These are phyloP conservation scores for Prinsepia uniflora DNA, from an alignment of 306 rosid genomes.

Conservation along the genomic window DNA sequence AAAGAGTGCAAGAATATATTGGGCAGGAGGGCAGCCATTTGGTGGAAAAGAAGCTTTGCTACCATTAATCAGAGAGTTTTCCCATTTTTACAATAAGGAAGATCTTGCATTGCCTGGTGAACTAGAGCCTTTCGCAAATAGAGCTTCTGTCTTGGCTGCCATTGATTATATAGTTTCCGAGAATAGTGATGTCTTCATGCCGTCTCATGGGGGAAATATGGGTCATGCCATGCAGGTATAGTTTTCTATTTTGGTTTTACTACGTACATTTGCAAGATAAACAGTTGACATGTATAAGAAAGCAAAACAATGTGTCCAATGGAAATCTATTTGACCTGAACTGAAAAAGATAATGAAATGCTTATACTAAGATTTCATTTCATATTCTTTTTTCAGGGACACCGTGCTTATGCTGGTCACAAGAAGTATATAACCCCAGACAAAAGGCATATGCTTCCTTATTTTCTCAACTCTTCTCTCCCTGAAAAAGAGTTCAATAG, in stretches of 20 bases:
- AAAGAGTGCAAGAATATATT: slow-evolving; percentile 59
- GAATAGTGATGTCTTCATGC: slow-evolving; percentile 94
- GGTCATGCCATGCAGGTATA: slow-evolving; percentile 92
- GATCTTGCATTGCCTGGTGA: slow-evolving; percentile 77
- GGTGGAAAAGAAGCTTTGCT: slow-evolving; percentile 87
- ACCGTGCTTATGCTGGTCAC: slow-evolving; percentile 83
- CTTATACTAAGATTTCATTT: not conserved
- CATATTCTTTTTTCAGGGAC: slow-evolving; percentile 53
- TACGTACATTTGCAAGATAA: not conserved
- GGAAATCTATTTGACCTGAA: not conserved
- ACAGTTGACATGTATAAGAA: not conserved
- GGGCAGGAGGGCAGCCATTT: slow-evolving; percentile 96
- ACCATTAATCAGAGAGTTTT: slow-evolving; percentile 59
- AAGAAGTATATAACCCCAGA: slow-evolving; percentile 92
- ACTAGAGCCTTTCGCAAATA: slow-evolving; percentile 58
- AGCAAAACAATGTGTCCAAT: not conserved
- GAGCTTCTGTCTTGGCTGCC: slow-evolving; percentile 94
- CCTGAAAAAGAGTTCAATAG: slow-evolving; percentile 64
- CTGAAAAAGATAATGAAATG: not conserved
- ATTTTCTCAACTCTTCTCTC: slow-evolving; percentile 60
- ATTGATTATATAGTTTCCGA: slow-evolving; percentile 82
- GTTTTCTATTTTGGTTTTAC: not conserved
- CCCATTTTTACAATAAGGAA: slow-evolving; percentile 70
- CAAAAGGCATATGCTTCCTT: slow-evolving; percentile 87
- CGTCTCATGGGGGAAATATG: slow-evolving; percentile 99